These are phyloP conservation scores for Termitomyces bulborhizus DNA, from an alignment of 768 basidiomycete species.

Conservation along the genomic window DNA sequence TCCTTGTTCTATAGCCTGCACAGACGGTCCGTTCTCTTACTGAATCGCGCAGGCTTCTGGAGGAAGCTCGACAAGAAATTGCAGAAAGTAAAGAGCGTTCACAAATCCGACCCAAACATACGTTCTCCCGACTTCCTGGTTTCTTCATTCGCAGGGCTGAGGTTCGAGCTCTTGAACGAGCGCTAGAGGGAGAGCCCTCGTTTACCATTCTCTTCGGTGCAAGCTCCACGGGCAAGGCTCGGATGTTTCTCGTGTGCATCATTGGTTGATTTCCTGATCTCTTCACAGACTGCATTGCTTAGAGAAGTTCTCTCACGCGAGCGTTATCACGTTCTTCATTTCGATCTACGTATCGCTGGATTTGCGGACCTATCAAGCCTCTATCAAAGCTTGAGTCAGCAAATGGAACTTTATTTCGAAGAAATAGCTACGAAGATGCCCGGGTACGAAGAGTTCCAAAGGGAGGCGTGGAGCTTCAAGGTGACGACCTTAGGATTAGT, in stretches of 20 bases:
- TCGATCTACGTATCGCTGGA: slow-evolving; percentile 78
- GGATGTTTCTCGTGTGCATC: slow-evolving; percentile 1
- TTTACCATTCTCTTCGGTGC: slow-evolving; percentile 81
- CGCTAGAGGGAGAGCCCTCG: slow-evolving; percentile 64
- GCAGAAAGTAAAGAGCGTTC: slow-evolving; percentile 59
- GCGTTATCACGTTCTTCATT: slow-evolving; percentile 74
- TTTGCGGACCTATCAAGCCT: slow-evolving; percentile 78
- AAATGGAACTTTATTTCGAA: slow-evolving; percentile 80
- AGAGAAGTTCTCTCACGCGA: slow-evolving; percentile 68
- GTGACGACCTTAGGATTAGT: slow-evolving; percentile 25
- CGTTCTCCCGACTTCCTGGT: slow-evolving; percentile 69
- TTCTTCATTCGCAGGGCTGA: slow-evolving; percentile 70
- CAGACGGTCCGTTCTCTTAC: slow-evolving; percentile 75
- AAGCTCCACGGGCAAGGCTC: slow-evolving; percentile 75
- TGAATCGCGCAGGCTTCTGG: slow-evolving; percentile 69
- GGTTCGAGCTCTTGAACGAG: slow-evolving; percentile 56
- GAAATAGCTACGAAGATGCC: slow-evolving; percentile 48
- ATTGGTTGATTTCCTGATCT: neutral
- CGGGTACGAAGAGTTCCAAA: slow-evolving; percentile 70
- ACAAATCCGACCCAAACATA: slow-evolving; percentile 67
- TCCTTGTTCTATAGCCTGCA: slow-evolving; percentile 47
- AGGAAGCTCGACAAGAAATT: slow-evolving; percentile 74
- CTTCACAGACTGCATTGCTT: slow-evolving; percentile 63
- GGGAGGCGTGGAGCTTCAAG: slow-evolving; percentile 76
- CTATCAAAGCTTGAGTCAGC: slow-evolving; percentile 69